A percentile compares a stretch with the other conserved stretches of the same genome.
These are phyloP conservation scores for Orbilia brochopaga DNA, from an alignment of 2,329 filamentous ascomycete genomes.

Conservation along the genomic window DNA sequence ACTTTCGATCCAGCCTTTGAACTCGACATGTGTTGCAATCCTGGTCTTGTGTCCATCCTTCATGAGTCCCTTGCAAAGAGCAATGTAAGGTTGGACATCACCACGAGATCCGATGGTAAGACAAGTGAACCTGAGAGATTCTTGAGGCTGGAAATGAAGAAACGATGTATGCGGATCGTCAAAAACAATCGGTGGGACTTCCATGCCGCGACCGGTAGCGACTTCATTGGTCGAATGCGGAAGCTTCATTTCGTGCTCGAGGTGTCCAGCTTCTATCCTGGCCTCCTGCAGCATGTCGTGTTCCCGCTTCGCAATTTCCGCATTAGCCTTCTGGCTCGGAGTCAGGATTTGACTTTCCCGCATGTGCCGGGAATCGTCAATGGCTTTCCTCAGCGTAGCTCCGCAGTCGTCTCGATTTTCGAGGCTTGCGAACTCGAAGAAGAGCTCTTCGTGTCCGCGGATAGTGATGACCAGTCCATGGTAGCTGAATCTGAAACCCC, in stretches of 20 bases:
- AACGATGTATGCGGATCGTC: constrained; percentile 88
- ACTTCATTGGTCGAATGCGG: constrained; percentile 54
- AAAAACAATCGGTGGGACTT: constrained; percentile 78
- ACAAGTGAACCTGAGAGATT: constrained; percentile 83
- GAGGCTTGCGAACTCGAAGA: constrained; percentile 84
- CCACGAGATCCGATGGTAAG: constrained; percentile 94
- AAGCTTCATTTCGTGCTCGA: constrained; percentile 58
- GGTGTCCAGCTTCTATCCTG: constrained; percentile 61
- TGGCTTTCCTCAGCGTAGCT: constrained; percentile 75
- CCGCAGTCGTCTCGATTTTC: constrained; percentile 88
- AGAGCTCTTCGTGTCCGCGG: constrained; percentile 89
- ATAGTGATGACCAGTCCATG: constrained; percentile 91
- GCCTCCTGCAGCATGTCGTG: constrained; percentile 80
- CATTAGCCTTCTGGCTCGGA: constrained; percentile 72
- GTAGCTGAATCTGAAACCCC: constrained; percentile 90
- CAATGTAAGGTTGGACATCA: constrained; percentile 97
- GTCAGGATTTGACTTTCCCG: constrained; percentile 72
- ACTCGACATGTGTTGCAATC: constrained; percentile 92
- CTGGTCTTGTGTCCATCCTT: constrained; percentile 83
- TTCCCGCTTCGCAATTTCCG: constrained; percentile 78
- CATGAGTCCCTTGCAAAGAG: constrained; percentile 85
- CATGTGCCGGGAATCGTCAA: constrained; percentile 75
- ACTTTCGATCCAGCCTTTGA: constrained; percentile 84
- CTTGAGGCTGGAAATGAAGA: constrained; percentile 84
- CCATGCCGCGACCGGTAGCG: constrained; percentile 55